phyloP scores from a whole-genome alignment of 257 asterid species.

The Primulina tabacum region DNA sequence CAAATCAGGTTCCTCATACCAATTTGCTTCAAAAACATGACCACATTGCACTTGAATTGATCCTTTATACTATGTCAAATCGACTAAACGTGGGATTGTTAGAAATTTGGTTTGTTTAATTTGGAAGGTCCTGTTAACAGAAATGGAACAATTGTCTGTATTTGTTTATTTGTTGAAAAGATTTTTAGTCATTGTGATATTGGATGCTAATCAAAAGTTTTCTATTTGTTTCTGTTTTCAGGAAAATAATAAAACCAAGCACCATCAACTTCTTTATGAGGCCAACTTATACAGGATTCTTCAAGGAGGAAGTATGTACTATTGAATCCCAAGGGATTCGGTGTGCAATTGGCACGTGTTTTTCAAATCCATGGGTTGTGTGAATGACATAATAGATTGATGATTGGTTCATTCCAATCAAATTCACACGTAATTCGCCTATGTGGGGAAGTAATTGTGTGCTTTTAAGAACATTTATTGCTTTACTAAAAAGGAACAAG shows the following conservation, averaged over 20 bases:
- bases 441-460: constrained; percentile 16
- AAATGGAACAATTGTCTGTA: neutral
- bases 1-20: neutral
- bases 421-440: constrained; percentile 1
- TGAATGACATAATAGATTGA: constrained; percentile 10
- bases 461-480: constrained; percentile 13
- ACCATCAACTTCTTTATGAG: constrained; percentile 90
- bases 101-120: neutral
- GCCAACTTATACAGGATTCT: constrained; percentile 87
- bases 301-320: constrained; percentile 91
- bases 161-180: constrained; percentile 2
- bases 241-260: constrained; percentile 92
- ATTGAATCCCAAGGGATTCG: constrained; percentile 16
- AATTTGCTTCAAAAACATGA: neutral
- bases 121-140: neutral
- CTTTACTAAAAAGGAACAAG: neutral
- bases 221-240: constrained; percentile 36
- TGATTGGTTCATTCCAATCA: constrained; percentile 2
- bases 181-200: neutral
- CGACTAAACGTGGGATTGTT: neutral
- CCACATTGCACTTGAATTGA: neutral
- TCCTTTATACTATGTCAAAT: constrained; percentile 1
- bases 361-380: constrained; percentile 24
- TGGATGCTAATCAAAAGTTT: constrained; percentile 10
- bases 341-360: constrained; percentile 25